Evolutionary conservation across 2,329 filamentous ascomycete species (phyloP), one percentile per base, ranked within the genome.

Genomic region (Aaosphaeria pasadenensis): DNA sequence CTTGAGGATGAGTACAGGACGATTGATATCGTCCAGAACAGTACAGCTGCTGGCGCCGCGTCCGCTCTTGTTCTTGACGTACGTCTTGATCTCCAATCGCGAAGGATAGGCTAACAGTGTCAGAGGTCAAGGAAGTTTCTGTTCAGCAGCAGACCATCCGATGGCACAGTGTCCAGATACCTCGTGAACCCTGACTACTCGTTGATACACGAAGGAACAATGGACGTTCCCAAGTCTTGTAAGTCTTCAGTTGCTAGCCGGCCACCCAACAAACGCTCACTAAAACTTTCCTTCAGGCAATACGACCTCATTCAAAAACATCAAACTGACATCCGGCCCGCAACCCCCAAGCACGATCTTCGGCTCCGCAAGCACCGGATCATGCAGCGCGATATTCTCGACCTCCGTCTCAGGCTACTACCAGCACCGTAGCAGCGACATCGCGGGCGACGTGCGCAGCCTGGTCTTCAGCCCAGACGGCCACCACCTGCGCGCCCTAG

Each of bases 141-240:
- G 4, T 62, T 60, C 44, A 48, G 50, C 28, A 60, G 55, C 45
- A 50, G 51, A 11, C 52, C 58, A n/a, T 40, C 48, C 5, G 50
- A 57, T 45, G 56, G 53, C 40, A 57, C 46, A 2, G 29, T 62
- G 29, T 57, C 57, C 4, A 47, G 52, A 42, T 59, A 58, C 30
- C 46, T 48, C 1, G 48, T 60, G 13, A 47, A 45, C 29, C 5
- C 40, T 5, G 54, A 57, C 28, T 59, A 55, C 29, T 54, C 56
- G 30, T 41, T 62, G n/a, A 45, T 50, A 6, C 54, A 39, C 11
- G 55, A 60, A 39, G 55, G 53, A 35, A 54, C 49, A 2, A 44
- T 55, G n/a, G 48, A 53, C 1, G 51, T 62, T 32, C 57, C 56
- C n/a, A 24, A 46, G 30, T 52, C 58, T 24, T 62, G 59, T 62